These are phyloP conservation scores for Phytophthora lateralis DNA, from an alignment of 352 stramenopile species.

Conservation along the genomic window DNA sequence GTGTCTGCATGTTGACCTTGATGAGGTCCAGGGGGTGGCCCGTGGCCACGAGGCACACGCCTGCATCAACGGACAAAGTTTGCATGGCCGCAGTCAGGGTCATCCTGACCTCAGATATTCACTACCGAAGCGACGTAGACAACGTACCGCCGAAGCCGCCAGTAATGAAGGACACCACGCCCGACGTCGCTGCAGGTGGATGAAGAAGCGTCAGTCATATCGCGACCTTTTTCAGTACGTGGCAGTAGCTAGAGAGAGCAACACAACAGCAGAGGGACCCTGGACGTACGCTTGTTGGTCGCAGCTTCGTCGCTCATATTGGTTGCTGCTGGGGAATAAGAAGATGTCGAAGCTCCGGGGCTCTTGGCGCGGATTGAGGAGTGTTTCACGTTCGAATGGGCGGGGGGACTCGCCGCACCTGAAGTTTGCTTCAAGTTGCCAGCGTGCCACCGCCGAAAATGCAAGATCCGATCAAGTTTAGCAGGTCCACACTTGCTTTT, in stretches of 20 bases:
- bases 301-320: constrained; percentile 52
- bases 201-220: neutral
- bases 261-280: neutral
- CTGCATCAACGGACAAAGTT: constrained; percentile 29
- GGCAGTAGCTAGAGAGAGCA: neutral
- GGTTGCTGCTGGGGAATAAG: constrained; percentile 4
- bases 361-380: constrained; percentile 21
- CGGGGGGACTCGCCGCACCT: constrained; percentile 36
- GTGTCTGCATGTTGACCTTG: constrained; percentile 95
- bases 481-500: constrained; percentile 12
- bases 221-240: neutral
- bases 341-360: constrained; percentile 11
- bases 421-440: constrained; percentile 34
- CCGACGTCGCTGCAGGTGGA: constrained; percentile 63
- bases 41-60: constrained; percentile 91
- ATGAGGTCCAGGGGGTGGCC: constrained; percentile 96
- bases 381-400: constrained; percentile 42
- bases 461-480: constrained; percentile 29
- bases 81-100: neutral
- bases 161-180: constrained; percentile 94
- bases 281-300: constrained; percentile 43
- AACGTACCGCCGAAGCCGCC: constrained; percentile 91
- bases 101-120: constrained; percentile 1
- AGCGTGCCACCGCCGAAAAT: constrained; percentile 23
- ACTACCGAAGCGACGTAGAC: constrained; percentile 5